Evolutionary conservation across 768 basidiomycete genomes (phyloP).

Genomic region (Tylopilus vinaceipallidus): DNA sequence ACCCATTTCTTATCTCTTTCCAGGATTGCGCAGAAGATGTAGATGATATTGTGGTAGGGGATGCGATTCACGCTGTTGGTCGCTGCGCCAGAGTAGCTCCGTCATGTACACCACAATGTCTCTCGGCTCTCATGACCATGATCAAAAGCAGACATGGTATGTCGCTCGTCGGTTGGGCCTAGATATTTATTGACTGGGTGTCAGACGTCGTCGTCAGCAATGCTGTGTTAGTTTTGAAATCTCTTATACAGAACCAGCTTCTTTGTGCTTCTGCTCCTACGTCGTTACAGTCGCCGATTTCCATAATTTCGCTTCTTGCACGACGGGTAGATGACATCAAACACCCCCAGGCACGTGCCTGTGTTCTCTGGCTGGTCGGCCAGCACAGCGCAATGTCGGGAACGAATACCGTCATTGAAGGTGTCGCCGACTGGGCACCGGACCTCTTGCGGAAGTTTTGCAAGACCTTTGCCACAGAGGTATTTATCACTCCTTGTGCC

Average conservation of each 20-base stretch:
- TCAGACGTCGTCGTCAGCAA: slow-evolving; percentile 77
- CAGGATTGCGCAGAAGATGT: slow-evolving; percentile 84
- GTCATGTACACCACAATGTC: slow-evolving; percentile 65
- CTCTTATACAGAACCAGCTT: slow-evolving; percentile 69
- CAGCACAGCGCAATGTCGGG: slow-evolving; percentile 63
- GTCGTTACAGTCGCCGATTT: slow-evolving; percentile 43
- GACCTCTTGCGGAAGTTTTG: slow-evolving; percentile 83
- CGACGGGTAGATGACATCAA: slow-evolving; percentile 74
- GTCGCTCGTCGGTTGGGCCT: slow-evolving; percentile 19
- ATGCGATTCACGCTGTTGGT: slow-evolving; percentile 78
- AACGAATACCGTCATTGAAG: slow-evolving; percentile 41
- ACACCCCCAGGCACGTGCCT: slow-evolving; percentile 80
- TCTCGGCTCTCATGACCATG: slow-evolving; percentile 74
- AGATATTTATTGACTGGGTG: slow-evolving; percentile 3
- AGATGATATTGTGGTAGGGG: slow-evolving; percentile 67
- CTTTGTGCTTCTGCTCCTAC: slow-evolving; percentile 31
- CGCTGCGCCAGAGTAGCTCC: slow-evolving; percentile 68
- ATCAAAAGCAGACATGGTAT: slow-evolving; percentile 74
- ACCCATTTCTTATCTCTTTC: background rate
- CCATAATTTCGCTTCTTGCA: slow-evolving; percentile 79
- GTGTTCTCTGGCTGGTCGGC: slow-evolving; percentile 90
- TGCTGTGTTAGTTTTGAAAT: slow-evolving; percentile 83
- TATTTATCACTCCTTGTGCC: slow-evolving; percentile 26
- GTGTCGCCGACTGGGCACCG: slow-evolving; percentile 77
- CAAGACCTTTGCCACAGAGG: slow-evolving; percentile 73